Evolutionary conservation across 2,329 filamentous ascomycete species (phyloP), one percentile per base, ranked within the genome.

Genomic region (Boeremia lycopersici): DNA sequence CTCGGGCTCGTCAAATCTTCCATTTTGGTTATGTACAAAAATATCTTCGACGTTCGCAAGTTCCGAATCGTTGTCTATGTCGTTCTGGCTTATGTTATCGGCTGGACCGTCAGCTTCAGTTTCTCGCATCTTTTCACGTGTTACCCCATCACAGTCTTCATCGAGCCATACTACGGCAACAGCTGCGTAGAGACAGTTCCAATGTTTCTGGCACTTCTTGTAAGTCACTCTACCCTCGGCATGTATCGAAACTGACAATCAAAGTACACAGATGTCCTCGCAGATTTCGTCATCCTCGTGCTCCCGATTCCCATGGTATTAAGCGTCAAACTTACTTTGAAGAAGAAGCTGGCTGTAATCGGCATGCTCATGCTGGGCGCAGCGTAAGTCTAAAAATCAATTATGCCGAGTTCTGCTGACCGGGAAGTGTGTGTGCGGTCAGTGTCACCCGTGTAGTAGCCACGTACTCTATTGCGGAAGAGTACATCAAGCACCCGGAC

Each of bases 1-100:
- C 60, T 70, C 6, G 64, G 65, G n/a, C 59, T 67, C 17, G 57
- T 65, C 57, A 73, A 72, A 36, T 56, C 64, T 11, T 71, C 68
- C 19, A 68, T 72, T 33, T 55, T 73, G 10, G 47, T 71, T 23
- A 60, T 70, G 30, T 71, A 71, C 55, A 67, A 64, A 36, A 65
- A 65, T 36, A 69, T 73, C 26, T 68, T 73, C 47, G 52, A 59
- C 7, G 56, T 63, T 8, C 60, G 39, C 33, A 65, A 59, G 19
- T 65, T 64, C 39, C 59, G 59, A 11, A 56, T 67, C 8, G 50
- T 52, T 6, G 61, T 72, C 19, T 63, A 62, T 31, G n/a, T 50
- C 15, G 59, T 63, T 23, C 60, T 67, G 28, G 62, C 36, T 3
- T 54, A 64, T 13, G 62, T 69, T 8, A 47, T 66, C 19, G 45